These are phyloP conservation scores for Thelephora aurantiotincta DNA, from an alignment of 768 basidiomycete species.

Conservation along the genomic window DNA sequence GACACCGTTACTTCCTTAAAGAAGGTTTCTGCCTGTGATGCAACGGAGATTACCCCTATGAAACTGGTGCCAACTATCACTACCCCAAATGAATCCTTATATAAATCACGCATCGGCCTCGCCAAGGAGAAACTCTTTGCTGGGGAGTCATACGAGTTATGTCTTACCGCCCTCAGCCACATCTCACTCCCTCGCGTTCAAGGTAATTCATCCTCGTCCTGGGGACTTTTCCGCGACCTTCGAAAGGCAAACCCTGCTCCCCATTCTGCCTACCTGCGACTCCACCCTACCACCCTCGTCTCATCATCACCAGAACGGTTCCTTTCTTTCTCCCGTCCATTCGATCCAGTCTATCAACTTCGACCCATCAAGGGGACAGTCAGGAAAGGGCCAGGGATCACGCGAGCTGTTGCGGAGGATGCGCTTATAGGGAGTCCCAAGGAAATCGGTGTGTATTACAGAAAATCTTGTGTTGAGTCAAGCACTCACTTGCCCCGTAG, in stretches of 20 bases:
- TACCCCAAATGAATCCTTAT: slow-evolving; percentile 44
- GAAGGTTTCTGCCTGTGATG: slow-evolving; percentile 7
- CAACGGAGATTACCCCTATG: slow-evolving; percentile 11
- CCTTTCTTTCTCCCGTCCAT: slow-evolving; percentile 61
- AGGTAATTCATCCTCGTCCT: slow-evolving; percentile 28
- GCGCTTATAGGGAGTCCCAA: slow-evolving; percentile 55
- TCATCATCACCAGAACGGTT: slow-evolving; percentile 91
- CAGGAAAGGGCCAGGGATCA: slow-evolving; percentile 51
- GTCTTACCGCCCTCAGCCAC: slow-evolving; percentile 64
- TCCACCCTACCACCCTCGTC: slow-evolving; percentile 64
- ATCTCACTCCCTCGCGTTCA: slow-evolving; percentile 27
- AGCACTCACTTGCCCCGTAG: slow-evolving; percentile 14
- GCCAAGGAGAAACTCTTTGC: slow-evolving; percentile 65
- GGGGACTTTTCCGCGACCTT: slow-evolving; percentile 62
- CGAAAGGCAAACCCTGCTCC: slow-evolving; percentile 77
- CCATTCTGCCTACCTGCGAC: slow-evolving; percentile 67
- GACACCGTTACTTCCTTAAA: slow-evolving; percentile 23
- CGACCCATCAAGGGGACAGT: slow-evolving; percentile 94
- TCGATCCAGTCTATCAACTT: slow-evolving; percentile 56
- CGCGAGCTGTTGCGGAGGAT: slow-evolving; percentile 51
- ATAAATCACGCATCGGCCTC: slow-evolving; percentile 51
- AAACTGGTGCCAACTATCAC: slow-evolving; percentile 19
- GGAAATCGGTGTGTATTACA: slow-evolving; percentile 35
- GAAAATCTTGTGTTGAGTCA: background rate
- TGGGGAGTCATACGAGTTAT: slow-evolving; percentile 90